Evolutionary conservation across 768 basidiomycete species (phyloP), one percentile per base, ranked within the genome.

Genomic region (Rhodotorula kratochvilovae): DNA sequence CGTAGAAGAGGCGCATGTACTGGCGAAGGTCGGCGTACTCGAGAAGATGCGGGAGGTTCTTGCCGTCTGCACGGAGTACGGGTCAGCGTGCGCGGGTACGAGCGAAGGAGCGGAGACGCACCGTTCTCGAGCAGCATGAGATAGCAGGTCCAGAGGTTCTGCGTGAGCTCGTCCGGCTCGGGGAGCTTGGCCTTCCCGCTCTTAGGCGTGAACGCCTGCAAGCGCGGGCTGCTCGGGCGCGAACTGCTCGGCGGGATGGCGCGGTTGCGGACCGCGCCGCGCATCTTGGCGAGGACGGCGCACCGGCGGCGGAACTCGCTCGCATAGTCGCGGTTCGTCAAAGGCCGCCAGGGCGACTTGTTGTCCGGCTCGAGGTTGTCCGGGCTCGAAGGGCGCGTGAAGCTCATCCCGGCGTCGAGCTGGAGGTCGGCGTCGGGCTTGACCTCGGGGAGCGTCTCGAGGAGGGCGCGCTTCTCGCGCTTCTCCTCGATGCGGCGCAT

Each of bases 121-220:
- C 74, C 88, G 74, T 90, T 88, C 81, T 92, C 91, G 58, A 92
- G 81, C 84, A 91, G 85, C 86, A 92, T 86, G 48, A 90, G 80
- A 77, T 89, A 91, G 36, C 87, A 84, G 39, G 85, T 84, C 83
- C 86, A 87, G 33, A 88, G 76, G 77, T 87, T 87, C 48, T 82
- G 62, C n/a, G 70, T 77, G 59, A 76, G 59, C 62, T 76, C 75
- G 61, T 74, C 70, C 36, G 75, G 68, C 67, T 76, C 71, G 25
- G 23, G 29, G 10, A 76, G 46, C 48, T 35, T 63, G 17, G 60
- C 63, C 63, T 25, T 46, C 2, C 66, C 63, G 11, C 36, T 35
- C 61, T 35, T 58, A 27, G 67, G 72, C 51, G 71, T 70, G n/a
- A 68, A 68, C 10, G 67, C 66, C 48, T 72, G 68, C 61, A 68